Evolutionary conservation across 805 yeast genomes (phyloP), one percentile per base, ranked within the genome.

Genomic region (Dipodascus geniculatus): DNA sequence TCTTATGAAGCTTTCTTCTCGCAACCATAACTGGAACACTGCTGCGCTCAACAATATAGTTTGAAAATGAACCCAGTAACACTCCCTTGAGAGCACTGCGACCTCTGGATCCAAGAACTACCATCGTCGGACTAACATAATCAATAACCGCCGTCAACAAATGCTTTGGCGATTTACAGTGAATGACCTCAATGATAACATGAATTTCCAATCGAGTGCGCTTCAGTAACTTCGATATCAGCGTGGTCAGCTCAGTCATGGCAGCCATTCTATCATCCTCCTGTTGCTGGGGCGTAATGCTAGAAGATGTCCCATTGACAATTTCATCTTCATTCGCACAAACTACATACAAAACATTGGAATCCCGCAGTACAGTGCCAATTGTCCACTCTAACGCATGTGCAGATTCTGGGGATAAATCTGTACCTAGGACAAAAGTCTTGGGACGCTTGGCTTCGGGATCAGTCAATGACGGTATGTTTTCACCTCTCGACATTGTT

Each of bases 381-480:
- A 90, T 74, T 48, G 89, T 79, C 85, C 96, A 89, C 62, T 87
- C 93, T 22, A 90, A 72, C 0, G 96, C 93, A 66, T 85, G 85
- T 42, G 76, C 74, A 1, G 95, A 83, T 64, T 88, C 96, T 0
- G 87, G 85, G 2, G 91, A 81, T 57, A 85, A 76, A 65, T 90
- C 96, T 71, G 85, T 78, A 62, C 93, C 87, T 20, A 88, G 76
- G 50, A 89, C 68, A 66, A 82, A 87, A 63, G 86, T 78, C 60
- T 80, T 80, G n/a, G 74, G 60, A 2, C 57, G 54, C 64, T 55
- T 52, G 24, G 53, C 57, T 51, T 57, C 60, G 44, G 50, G 54
- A 16, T 56, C 58, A 20, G 54, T 54, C 6, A 78, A 66, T 56
- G 76, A 76, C 61, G 81, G 82, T 60, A 81, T 81, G 44, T 38